A percentile compares a stretch with the other conserved stretches of the same genome.
phyloP scores from a whole-genome alignment of 1,284 basidiomycete genomes.

The Trichosporon asahii region DNA sequence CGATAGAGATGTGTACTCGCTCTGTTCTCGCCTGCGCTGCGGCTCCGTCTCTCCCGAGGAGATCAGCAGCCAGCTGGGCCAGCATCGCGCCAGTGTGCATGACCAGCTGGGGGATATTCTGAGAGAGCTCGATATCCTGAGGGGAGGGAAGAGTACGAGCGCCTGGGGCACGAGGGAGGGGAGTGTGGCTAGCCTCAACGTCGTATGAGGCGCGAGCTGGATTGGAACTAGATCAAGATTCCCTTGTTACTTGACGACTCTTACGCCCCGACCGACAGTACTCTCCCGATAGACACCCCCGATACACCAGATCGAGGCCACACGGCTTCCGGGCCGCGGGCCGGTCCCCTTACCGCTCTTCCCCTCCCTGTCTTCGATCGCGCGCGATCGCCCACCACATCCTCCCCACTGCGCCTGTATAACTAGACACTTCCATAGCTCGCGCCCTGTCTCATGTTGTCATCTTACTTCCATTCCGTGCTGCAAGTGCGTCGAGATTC shows the following conservation, averaged over 20 bases:
- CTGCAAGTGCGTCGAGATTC: too few relatives aligned
- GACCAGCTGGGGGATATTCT: slow-evolving; percentile 1
- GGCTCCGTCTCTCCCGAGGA: neutral
- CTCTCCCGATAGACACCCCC: too few relatives aligned
- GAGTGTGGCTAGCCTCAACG: neutral
- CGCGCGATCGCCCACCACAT: too few relatives aligned
- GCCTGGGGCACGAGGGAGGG: neutral
- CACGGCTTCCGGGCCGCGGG: too few relatives aligned
- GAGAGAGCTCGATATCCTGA: neutral
- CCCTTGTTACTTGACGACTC: too few relatives aligned
- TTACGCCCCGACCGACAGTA: too few relatives aligned
- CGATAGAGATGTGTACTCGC: slow-evolving; percentile 8
- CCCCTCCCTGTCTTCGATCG: neutral
- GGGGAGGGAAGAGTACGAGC: neutral
- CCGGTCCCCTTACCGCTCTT: neutral
- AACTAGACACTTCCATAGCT: neutral
- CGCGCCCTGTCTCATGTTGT: neutral
- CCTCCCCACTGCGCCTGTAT: too few relatives aligned
- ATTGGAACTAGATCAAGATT: too few relatives aligned
- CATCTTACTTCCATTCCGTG: neutral
- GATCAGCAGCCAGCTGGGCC: neutral
- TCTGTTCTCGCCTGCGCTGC: neutral
- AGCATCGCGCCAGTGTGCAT: neutral
- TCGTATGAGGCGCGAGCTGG: neutral
- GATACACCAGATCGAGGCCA: too few relatives aligned